These are phyloP conservation scores for Blastobotrys petasosporus DNA, from an alignment of 1,139 yeast species.

Conservation along the genomic window DNA sequence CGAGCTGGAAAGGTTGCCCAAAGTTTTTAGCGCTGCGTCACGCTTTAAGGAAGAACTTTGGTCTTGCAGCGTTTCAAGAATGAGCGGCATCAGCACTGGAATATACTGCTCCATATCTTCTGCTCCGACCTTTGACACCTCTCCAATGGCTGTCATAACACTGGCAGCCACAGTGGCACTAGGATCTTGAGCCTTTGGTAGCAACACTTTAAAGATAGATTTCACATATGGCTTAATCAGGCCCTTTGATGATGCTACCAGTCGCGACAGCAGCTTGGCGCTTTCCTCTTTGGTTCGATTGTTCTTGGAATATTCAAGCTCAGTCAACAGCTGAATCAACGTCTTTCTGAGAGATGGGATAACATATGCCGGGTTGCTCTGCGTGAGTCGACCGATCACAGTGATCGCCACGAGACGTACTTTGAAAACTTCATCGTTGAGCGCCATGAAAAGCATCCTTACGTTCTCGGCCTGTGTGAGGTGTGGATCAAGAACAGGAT, in stretches of 20 bases:
- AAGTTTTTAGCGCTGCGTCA: constrained; percentile 80
- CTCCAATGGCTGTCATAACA: constrained; percentile 86
- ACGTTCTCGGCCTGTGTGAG: constrained; percentile 91
- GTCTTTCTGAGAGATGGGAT: constrained; percentile 88
- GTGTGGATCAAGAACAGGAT: constrained; percentile 80
- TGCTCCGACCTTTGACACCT: constrained; percentile 81
- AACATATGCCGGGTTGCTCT: constrained; percentile 90
- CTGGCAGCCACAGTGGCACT: constrained; percentile 77
- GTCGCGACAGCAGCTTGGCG: constrained; percentile 64
- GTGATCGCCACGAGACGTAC: constrained; percentile 76
- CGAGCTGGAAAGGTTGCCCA: constrained; percentile 84
- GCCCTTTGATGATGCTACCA: constrained; percentile 72
- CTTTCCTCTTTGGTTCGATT: constrained; percentile 83
- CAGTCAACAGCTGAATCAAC: constrained; percentile 75
- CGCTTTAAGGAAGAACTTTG: constrained; percentile 81
- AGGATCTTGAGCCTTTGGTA: constrained; percentile 69
- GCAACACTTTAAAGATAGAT: constrained; percentile 76
- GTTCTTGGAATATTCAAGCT: constrained; percentile 70
- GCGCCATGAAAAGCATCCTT: constrained; percentile 73
- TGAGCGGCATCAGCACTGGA: constrained; percentile 74
- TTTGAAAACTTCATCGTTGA: constrained; percentile 84
- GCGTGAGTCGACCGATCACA: constrained; percentile 76
- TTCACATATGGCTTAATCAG: constrained; percentile 84
- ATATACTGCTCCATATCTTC: constrained; percentile 73
- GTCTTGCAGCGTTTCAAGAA: constrained; percentile 83